Evolutionary conservation across 2,329 filamentous ascomycete genomes (phyloP).

Genomic region (Zymoseptoria crescenta): DNA sequence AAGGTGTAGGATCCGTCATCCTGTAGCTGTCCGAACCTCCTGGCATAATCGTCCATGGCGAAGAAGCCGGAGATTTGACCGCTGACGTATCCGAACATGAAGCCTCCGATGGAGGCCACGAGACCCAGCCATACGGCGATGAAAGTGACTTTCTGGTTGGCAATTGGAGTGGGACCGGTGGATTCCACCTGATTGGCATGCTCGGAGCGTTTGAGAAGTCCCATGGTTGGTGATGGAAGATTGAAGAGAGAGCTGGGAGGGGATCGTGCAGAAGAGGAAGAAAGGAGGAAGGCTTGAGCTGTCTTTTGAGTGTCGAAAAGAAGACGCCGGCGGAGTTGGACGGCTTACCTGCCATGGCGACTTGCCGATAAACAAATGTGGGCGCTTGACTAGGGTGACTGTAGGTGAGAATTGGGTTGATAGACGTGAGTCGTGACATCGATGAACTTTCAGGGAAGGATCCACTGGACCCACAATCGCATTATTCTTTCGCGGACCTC

Average conservation of each 20-base stretch:
- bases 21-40: constrained; percentile 47
- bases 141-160: constrained; percentile 27
- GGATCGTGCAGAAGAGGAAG: not conserved
- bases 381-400: not conserved
- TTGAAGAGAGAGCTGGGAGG: not conserved
- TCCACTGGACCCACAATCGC: not conserved
- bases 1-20: constrained; percentile 33
- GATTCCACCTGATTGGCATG: constrained; percentile 25
- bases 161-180: constrained; percentile 9
- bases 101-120: constrained; percentile 49
- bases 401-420: not conserved
- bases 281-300: not conserved
- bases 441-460: not conserved
- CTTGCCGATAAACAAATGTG: not conserved
- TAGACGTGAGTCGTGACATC: not conserved
- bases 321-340: not conserved
- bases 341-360: not conserved
- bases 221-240: constrained; percentile 16
- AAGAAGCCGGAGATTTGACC: constrained; percentile 49
- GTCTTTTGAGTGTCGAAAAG: not conserved
- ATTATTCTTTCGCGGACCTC: not conserved
- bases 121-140: constrained; percentile 46
- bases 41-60: constrained; percentile 43
- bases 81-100: constrained; percentile 48
- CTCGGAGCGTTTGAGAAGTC: constrained; percentile 29